Evolutionary conservation across 2,329 filamentous ascomycete genomes (phyloP), one percentile per base, ranked within the genome.

Genomic region (Aureobasidium melanogenum): DNA sequence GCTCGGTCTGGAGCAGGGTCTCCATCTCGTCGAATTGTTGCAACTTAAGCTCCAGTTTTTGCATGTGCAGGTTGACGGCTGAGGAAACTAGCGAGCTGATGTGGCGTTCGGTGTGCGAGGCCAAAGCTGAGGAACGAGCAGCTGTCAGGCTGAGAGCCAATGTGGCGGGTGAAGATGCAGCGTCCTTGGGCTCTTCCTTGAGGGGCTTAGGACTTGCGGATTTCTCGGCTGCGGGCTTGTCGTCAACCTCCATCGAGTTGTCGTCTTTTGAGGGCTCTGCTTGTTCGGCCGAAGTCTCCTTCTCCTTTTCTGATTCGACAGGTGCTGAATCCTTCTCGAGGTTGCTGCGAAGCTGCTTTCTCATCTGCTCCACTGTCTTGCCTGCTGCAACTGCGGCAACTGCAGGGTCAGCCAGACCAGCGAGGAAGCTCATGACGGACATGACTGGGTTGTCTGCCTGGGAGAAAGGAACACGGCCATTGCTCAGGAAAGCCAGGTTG

Each of bases 1-100:
- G 87, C 77, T 99, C 94, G 6, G 92, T 91, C 68, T 95, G 89
- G 55, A 99, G 81, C 47, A 97, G 87, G 19, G 89, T 83, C 75
- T 99, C 94, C 83, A 99, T 92, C 74, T 99, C 94, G 69, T 89
- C 88, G 76, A 99, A 99, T 73, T 97, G 96, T 70, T 91, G 87
- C 63, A 99, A 82, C 77, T 99, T 99, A 68, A 97, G 80, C 75
- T 97, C 91, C 64, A 97, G 86, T 76, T 99, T 99, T 71, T 96
- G 88, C 36, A 97, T 80, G n/a, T 90, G 93, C 14, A 96, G 82
- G 71, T 99, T 99, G 57, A 96, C 90, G 0, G 91, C 91, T 6
- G 91, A 88, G 2, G 91, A 93, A 10, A 99, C 90, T 50, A 97
- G 84, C 17, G 91, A 88, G 22, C 92, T 96, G 84, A 97, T 94